A percentile compares a stretch with the other conserved stretches of the same genome.
Evolutionary conservation across 106 monocot species (phyloP).

Genomic region (Phalaenopsis aphrodite): DNA sequence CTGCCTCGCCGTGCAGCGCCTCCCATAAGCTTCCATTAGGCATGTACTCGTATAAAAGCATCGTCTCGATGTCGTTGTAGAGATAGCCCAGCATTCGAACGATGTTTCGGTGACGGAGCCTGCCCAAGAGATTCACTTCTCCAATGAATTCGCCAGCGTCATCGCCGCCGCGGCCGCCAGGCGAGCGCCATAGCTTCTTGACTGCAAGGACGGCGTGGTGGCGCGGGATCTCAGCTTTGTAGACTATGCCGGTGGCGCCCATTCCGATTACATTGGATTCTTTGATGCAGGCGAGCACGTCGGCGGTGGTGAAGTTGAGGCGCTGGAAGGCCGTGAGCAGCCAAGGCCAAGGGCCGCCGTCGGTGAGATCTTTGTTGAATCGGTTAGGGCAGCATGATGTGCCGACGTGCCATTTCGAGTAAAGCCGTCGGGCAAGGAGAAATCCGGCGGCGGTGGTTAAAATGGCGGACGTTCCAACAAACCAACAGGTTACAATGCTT

Average conservation of each 20-base stretch:
- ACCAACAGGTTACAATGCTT: slow-evolving; percentile 61
- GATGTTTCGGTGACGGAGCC: slow-evolving; percentile 78
- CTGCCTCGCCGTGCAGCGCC: slow-evolving; percentile 47
- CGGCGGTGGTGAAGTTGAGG: slow-evolving; percentile 61
- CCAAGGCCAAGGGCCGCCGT: slow-evolving; percentile 65
- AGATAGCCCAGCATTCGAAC: slow-evolving; percentile 72
- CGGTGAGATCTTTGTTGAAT: slow-evolving; percentile 29
- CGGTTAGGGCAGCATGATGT: slow-evolving; percentile 28
- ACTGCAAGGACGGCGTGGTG: slow-evolving; percentile 56
- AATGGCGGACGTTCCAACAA: slow-evolving; percentile 39
- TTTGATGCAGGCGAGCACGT: slow-evolving; percentile 71
- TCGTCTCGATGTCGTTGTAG: slow-evolving; percentile 64
- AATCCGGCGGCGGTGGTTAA: slow-evolving; percentile 10
- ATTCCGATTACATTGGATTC: slow-evolving; percentile 78
- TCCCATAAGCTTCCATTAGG: slow-evolving; percentile 85
- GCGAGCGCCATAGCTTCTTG: slow-evolving; percentile 70
- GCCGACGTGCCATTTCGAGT: slow-evolving; percentile 35
- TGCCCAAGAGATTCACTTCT: slow-evolving; percentile 58
- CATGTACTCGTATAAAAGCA: slow-evolving; percentile 90
- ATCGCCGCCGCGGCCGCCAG: background rate
- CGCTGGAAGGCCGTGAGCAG: slow-evolving; percentile 81
- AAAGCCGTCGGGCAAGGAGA: slow-evolving; percentile 24
- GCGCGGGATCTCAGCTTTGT: slow-evolving; percentile 67
- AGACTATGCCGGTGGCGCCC: slow-evolving; percentile 85
- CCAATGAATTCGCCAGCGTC: slow-evolving; percentile 20